Conservation (phyloP, 2,329 filamentous ascomycete genomes). For the Mycosphaerelloides madeirae region DNA sequence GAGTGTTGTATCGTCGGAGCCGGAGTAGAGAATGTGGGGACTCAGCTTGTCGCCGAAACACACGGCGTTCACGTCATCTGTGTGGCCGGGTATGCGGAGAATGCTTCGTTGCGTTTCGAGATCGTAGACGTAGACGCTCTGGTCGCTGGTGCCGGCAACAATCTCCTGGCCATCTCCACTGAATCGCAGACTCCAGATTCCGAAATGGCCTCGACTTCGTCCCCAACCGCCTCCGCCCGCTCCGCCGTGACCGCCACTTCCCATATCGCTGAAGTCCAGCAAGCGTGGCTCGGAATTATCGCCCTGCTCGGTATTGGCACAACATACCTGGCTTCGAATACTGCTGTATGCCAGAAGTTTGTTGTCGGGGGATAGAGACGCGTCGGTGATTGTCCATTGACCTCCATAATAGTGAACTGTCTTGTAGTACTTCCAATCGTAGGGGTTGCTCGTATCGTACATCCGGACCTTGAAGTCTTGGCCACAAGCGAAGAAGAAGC, state of each 20-base stretch:
- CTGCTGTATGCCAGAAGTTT: slow-evolving; percentile 87
- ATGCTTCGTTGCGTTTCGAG: slow-evolving; percentile 74
- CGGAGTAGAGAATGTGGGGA: slow-evolving; percentile 92
- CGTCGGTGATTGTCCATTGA: slow-evolving; percentile 94
- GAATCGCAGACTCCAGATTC: slow-evolving; percentile 82
- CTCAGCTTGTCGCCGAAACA: slow-evolving; percentile 87
- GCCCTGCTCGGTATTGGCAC: slow-evolving; percentile 80
- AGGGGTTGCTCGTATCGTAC: slow-evolving; percentile 96
- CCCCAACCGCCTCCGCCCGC: slow-evolving; percentile 25
- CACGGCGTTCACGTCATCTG: slow-evolving; percentile 90
- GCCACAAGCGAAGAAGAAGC: slow-evolving; percentile 90
- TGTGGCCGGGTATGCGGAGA: slow-evolving; percentile 71
- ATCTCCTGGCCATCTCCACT: slow-evolving; percentile 87
- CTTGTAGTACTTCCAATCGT: slow-evolving; percentile 95
- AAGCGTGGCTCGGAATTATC: slow-evolving; percentile 74
- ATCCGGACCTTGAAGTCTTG: slow-evolving; percentile 93
- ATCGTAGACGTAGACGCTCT: slow-evolving; percentile 83
- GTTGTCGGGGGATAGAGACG: slow-evolving; percentile 85
- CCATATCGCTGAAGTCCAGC: slow-evolving; percentile 63
- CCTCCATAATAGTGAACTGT: slow-evolving; percentile 86
- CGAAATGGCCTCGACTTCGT: slow-evolving; percentile 28
- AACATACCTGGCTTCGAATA: slow-evolving; percentile 75
- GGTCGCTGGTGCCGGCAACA: slow-evolving; percentile 77
- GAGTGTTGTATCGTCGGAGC: slow-evolving; percentile 87
- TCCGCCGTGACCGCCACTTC: slow-evolving; percentile 34